Conservation (phyloP, 805 yeast genomes). For the Monosporozyma aquatica region DNA sequence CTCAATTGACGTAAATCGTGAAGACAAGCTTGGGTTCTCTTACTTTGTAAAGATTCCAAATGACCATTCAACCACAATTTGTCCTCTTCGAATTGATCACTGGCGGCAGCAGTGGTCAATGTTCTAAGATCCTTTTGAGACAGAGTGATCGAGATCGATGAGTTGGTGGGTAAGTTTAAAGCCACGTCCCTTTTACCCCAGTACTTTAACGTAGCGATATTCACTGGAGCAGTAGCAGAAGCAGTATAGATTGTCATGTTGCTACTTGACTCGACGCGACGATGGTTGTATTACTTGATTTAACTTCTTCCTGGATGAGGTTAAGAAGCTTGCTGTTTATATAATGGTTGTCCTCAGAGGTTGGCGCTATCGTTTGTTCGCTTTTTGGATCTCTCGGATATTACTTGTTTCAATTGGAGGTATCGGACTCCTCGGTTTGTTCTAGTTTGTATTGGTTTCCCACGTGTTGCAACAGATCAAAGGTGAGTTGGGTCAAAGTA, state of each 20-base stretch:
- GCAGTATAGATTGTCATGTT: constrained; percentile 60
- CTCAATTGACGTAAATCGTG: constrained; percentile 66
- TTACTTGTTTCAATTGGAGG: not conserved
- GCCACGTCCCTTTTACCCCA: constrained; percentile 96
- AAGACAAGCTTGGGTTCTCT: constrained; percentile 63
- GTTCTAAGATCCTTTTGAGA: constrained; percentile 88
- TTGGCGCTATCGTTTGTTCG: too few species aligned
- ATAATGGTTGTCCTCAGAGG: too few species aligned
- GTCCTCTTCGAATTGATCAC: constrained; percentile 49
- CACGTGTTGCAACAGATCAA: too few species aligned
- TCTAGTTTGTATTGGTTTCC: too few species aligned
- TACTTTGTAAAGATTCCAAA: constrained; percentile 58
- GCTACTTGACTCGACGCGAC: too few species aligned
- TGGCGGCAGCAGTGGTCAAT: constrained; percentile 76
- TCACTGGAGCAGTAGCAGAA: constrained; percentile 92
- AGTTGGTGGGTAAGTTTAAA: constrained; percentile 89
- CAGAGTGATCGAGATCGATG: constrained; percentile 89
- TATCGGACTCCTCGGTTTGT: not conserved
- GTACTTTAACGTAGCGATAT: constrained; percentile 93
- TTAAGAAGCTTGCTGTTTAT: too few species aligned
- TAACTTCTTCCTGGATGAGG: too few species aligned
- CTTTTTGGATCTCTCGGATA: too few species aligned
- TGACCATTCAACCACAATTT: constrained; percentile 81
- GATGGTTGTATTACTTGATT: not conserved
- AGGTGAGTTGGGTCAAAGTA: too few species aligned